Conservation (phyloP, 805 yeast species). For the Candida silvicultrix region DNA sequence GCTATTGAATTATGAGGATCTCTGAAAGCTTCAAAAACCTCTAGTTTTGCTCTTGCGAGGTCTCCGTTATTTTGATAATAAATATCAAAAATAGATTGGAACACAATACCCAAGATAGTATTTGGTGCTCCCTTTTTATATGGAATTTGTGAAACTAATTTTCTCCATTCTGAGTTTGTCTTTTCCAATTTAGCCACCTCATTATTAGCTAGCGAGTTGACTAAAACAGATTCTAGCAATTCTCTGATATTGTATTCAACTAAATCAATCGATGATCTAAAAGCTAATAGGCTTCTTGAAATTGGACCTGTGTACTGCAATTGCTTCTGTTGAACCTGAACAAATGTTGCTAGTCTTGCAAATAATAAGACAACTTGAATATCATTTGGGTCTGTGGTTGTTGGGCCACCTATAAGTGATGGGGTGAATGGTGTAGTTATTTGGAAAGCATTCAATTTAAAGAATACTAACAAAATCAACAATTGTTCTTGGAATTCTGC, state of each 20-base stretch:
- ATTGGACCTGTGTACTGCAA: constrained; percentile 63
- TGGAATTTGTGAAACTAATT: constrained; percentile 52
- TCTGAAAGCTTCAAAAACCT: background rate
- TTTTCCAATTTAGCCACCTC: constrained; percentile 49
- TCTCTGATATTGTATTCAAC: constrained; percentile 45
- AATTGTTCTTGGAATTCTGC: constrained; percentile 33
- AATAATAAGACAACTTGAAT: constrained; percentile 33
- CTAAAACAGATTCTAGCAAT: constrained; percentile 44
- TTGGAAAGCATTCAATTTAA: constrained; percentile 36
- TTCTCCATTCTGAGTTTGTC: constrained; percentile 50
- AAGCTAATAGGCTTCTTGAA: constrained; percentile 57
- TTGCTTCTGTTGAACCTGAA: constrained; percentile 43
- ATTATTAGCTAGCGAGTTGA: constrained; percentile 46
- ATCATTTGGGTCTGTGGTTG: constrained; percentile 21
- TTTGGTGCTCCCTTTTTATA: constrained; percentile 51
- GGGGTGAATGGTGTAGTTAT: constrained; percentile 28
- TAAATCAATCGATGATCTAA: constrained; percentile 57
- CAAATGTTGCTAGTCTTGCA: constrained; percentile 41
- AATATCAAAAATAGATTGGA: constrained; percentile 32
- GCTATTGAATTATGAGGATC: background rate
- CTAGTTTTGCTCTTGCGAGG: background rate
- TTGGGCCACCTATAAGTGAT: constrained; percentile 33
- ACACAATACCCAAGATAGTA: constrained; percentile 56
- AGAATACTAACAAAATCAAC: constrained; percentile 40
- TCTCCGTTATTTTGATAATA: constrained; percentile 1